Percentiles rank a stretch among this genome's conserved stretches.
Conservation (phyloP, 164 flowering plant genomes). For the Chloranthus sessilifolius region DNA sequence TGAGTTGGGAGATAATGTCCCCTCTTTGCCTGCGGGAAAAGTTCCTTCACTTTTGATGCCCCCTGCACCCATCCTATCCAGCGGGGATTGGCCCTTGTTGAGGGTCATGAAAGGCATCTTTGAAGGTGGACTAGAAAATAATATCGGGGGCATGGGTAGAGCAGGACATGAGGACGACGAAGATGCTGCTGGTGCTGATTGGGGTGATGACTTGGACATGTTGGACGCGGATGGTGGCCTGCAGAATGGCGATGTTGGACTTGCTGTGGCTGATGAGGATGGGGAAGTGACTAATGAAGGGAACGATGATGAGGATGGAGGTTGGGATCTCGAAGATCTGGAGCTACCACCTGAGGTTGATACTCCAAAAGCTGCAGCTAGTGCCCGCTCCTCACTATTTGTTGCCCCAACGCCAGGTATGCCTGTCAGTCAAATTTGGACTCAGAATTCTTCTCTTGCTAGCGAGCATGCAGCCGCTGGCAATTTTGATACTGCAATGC, state of each 20-base stretch:
- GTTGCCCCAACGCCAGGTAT: conserved; percentile 77
- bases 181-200: conserved; percentile 60
- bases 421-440: conserved; percentile 87
- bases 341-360: conserved; percentile 62
- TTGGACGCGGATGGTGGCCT: conserved; percentile 51
- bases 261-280: conserved; percentile 44
- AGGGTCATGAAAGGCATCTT: conserved; percentile 83
- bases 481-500: conserved; percentile 70
- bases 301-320: conserved; percentile 61
- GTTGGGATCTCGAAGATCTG: conserved; percentile 72
- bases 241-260: conserved; percentile 54
- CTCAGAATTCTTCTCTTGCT: conserved; percentile 75
- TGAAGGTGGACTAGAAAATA: conserved; percentile 71
- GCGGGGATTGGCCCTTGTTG: conserved; percentile 73
- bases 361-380: conserved; percentile 45
- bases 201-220: conserved; percentile 79
- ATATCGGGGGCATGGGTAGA: no score
- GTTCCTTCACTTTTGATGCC: conserved; percentile 67
- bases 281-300: conserved; percentile 59
- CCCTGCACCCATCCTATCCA: conserved; percentile 60
- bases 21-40: conserved; percentile 47
- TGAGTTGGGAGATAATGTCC: conserved; percentile 66
- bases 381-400: conserved; percentile 48
- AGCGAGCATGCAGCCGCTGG: conserved; percentile 98
- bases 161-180: conserved; percentile 53